Evolutionary conservation across 2,329 filamentous ascomycete species (phyloP).

Genomic region (Colletotrichum euphorbiae): DNA sequence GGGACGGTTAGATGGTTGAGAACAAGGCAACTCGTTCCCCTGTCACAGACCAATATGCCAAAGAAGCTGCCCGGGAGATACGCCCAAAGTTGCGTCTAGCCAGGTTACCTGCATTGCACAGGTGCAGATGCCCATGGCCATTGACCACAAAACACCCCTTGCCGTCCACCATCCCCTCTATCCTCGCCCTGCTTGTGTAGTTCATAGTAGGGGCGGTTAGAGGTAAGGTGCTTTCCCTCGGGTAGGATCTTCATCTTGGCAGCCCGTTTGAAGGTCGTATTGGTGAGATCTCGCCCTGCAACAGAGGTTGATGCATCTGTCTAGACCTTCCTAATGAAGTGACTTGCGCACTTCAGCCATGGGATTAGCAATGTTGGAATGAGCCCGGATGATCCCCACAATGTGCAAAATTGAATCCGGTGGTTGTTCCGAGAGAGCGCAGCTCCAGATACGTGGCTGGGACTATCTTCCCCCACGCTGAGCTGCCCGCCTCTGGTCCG

Average conservation of each 20-base stretch:
- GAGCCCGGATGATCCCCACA: background rate
- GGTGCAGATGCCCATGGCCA: constrained; percentile 1
- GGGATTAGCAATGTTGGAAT: background rate
- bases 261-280: background rate
- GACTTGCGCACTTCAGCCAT: constrained; percentile 2
- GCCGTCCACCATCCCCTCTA: background rate
- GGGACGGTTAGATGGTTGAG: background rate
- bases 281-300: background rate
- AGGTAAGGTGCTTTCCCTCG: constrained; percentile 1
- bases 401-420: constrained; percentile 35
- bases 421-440: background rate
- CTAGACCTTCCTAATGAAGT: constrained; percentile 11
- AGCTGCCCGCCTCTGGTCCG: background rate
- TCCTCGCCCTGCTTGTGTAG: background rate
- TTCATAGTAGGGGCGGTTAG: background rate
- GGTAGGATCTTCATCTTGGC: background rate
- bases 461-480: constrained; percentile 13
- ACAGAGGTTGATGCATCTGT: background rate
- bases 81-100: background rate
- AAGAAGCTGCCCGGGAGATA: background rate
- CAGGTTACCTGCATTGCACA: constrained; percentile 4
- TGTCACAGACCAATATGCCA: background rate
- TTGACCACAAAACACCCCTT: background rate
- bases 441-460: constrained; percentile 23
- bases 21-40: constrained; percentile 19